A percentile compares a stretch with the other conserved stretches of the same genome.
Evolutionary conservation across 139 green algal genomes (phyloP).

Genomic region (Zygnema cylindricum): DNA sequence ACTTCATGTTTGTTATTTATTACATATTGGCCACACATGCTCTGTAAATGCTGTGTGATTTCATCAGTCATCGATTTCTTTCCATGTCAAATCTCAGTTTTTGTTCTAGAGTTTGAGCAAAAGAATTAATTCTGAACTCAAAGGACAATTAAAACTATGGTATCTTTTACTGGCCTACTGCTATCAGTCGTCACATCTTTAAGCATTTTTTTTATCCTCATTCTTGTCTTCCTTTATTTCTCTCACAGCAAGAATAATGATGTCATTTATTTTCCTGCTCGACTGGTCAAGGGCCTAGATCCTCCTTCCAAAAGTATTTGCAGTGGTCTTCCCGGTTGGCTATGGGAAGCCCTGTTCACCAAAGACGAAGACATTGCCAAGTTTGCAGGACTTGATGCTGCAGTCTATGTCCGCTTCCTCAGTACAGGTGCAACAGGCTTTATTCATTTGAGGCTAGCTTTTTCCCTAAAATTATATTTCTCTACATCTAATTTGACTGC

Average conservation of each 20-base stretch:
- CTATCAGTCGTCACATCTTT: slow-evolving; percentile 15
- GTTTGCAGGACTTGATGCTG: slow-evolving; percentile 34
- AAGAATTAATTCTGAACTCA: too few species aligned
- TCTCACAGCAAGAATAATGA: background rate
- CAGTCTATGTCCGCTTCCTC: slow-evolving; percentile 35
- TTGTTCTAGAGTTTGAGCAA: too few species aligned
- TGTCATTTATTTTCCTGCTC: slow-evolving; percentile 10
- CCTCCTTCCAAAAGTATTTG: background rate
- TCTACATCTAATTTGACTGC: too few species aligned
- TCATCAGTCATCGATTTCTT: too few species aligned
- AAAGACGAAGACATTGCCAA: slow-evolving; percentile 3
- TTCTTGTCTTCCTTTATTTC: background rate
- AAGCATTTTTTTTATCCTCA: background rate
- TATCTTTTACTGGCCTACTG: background rate
- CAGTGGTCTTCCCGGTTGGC: background rate
- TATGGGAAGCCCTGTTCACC: background rate
- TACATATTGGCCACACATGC: too few species aligned
- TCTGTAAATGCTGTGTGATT: too few species aligned
- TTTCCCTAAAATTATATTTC: too few species aligned
- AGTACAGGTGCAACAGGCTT: background rate
- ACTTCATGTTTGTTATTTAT: too few species aligned
- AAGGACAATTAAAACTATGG: too few species aligned
- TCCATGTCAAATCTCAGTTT: too few species aligned
- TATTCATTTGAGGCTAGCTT: too few species aligned
- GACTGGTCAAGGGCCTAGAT: background rate